Percentiles rank a stretch among this genome's conserved stretches.
Conservation (phyloP, 2,329 filamentous ascomycete genomes). For the Sporothrix dimorphospora region DNA sequence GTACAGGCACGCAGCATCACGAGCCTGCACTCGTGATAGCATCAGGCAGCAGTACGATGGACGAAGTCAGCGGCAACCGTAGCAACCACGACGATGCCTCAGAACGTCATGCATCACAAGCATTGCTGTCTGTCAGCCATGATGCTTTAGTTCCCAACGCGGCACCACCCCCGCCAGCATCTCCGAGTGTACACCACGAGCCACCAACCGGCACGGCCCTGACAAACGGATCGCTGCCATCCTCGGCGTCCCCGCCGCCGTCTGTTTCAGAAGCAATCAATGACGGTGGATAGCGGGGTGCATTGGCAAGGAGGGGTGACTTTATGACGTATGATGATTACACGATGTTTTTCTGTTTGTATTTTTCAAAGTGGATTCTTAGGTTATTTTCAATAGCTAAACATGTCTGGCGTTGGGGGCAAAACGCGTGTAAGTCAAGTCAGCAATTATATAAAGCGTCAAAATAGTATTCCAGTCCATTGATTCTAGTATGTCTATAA, state of each 20-base stretch:
- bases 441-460: constrained; percentile 3
- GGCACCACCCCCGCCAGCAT: background rate
- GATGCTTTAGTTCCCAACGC: background rate
- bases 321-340: background rate
- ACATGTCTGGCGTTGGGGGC: background rate
- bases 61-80: background rate
- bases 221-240: background rate
- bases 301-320: background rate
- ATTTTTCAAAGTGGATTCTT: background rate
- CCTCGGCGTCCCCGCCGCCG: background rate
- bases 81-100: background rate
- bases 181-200: background rate
- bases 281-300: background rate
- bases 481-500: background rate
- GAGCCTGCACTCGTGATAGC: background rate
- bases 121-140: background rate
- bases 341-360: background rate
- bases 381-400: background rate
- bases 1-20: background rate
- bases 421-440: background rate
- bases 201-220: background rate
- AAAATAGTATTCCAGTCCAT: background rate
- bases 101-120: background rate
- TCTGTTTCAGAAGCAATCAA: background rate
- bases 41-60: background rate